Percentiles rank a stretch among this genome's conserved stretches.
Conservation (phyloP, 2,329 filamentous ascomycete species). For the Blastomyces parvus region DNA sequence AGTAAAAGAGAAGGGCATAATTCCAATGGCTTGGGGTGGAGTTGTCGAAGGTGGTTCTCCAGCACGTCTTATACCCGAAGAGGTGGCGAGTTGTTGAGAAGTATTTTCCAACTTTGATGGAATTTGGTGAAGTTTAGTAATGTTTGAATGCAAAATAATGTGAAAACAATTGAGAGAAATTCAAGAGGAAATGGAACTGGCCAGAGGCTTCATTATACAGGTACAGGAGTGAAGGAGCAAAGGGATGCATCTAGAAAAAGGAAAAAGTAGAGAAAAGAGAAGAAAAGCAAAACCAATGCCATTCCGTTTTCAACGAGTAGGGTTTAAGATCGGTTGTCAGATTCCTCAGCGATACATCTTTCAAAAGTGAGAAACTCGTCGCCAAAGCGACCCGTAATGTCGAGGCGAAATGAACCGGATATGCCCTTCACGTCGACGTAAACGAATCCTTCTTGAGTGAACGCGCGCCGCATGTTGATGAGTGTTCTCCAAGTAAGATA, state of each 20-base stretch:
- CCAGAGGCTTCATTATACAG: conserved; percentile 3
- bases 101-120: not conserved
- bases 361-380: conserved; percentile 10
- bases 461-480: conserved; percentile 29
- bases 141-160: not conserved
- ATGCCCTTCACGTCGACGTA: conserved; percentile 27
- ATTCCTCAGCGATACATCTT: not conserved
- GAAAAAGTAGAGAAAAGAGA: not conserved
- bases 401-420: conserved; percentile 30
- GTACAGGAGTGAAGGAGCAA: not conserved
- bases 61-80: conserved; percentile 3
- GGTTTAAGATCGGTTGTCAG: not conserved
- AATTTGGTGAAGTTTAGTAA: conserved; percentile 1
- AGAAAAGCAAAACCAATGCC: not conserved
- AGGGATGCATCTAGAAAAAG: not conserved
- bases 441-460: conserved; percentile 35
- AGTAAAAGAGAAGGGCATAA: not conserved
- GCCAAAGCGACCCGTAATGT: conserved; percentile 25
- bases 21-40: not conserved
- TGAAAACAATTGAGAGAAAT: not conserved
- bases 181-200: not conserved
- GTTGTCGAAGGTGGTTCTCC: conserved; percentile 8
- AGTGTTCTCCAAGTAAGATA: conserved; percentile 26
- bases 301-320: not conserved
- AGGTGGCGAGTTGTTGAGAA: not conserved